Evolutionary conservation across 345 rosid species (phyloP).

Genomic region (Populus ilicifolia): DNA sequence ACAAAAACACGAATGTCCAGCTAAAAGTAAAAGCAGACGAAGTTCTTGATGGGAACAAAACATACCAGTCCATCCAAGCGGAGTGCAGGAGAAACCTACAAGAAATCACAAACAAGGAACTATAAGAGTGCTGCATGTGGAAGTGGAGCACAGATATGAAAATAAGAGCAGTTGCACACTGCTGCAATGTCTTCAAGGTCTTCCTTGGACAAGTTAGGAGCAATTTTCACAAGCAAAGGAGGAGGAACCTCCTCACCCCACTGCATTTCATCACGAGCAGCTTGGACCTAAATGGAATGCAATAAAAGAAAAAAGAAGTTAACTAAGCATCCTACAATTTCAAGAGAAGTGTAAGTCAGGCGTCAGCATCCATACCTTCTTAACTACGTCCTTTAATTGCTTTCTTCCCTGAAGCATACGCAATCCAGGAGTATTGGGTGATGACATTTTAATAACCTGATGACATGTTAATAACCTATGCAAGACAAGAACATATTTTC

Average conservation of each 20-base stretch:
- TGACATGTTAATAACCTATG: constrained; percentile 91
- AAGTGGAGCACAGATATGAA: constrained; percentile 1
- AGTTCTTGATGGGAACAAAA: constrained; percentile 16
- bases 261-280: constrained; percentile 99
- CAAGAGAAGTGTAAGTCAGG: background rate
- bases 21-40: background rate
- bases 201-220: constrained; percentile 90
- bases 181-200: constrained; percentile 99
- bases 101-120: constrained; percentile 20
- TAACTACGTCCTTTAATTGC: constrained; percentile 89
- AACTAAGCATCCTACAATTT: constrained; percentile 5
- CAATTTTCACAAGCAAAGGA: constrained; percentile 92
- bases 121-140: constrained; percentile 21
- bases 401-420: constrained; percentile 96
- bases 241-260: constrained; percentile 99
- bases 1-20: constrained; percentile 1
- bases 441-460: constrained; percentile 99
- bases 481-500: background rate
- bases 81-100: constrained; percentile 92
- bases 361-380: constrained; percentile 50
- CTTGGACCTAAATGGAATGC: constrained; percentile 57
- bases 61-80: constrained; percentile 94
- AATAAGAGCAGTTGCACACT: constrained; percentile 35
- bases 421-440: constrained; percentile 93
- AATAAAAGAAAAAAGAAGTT: constrained; percentile 4